A percentile compares a stretch with the other conserved stretches of the same genome.
These are phyloP conservation scores for Jamesozyma piceae DNA, from an alignment of 805 yeast genomes.

Conservation along the genomic window DNA sequence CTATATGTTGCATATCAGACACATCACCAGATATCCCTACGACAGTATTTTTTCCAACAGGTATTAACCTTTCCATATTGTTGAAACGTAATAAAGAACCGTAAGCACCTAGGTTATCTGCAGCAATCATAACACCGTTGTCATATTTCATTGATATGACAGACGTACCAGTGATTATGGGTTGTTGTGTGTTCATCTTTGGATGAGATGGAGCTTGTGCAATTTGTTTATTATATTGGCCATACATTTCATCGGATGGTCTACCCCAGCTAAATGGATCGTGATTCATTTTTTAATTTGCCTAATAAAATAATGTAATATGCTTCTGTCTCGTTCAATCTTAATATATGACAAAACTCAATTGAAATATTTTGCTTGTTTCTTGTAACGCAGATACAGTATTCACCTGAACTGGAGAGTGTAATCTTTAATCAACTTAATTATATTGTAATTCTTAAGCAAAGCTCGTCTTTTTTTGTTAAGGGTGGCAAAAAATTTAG, in stretches of 20 bases:
- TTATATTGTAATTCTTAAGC: too few relatives aligned
- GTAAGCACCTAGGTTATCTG: constrained; percentile 87
- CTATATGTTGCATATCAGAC: constrained; percentile 82
- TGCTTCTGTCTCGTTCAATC: not conserved
- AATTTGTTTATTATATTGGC: constrained; percentile 65
- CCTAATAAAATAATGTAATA: not conserved
- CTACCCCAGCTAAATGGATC: constrained; percentile 94
- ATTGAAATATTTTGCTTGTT: too few relatives aligned
- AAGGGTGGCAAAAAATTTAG: constrained; percentile 4
- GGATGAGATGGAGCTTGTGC: constrained; percentile 64
- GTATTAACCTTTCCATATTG: constrained; percentile 73
- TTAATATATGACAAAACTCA: too few relatives aligned
- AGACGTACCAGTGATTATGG: constrained; percentile 93
- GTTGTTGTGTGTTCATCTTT: constrained; percentile 80
- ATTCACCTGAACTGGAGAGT: too few relatives aligned
- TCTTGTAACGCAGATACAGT: too few relatives aligned
- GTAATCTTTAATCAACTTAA: too few relatives aligned
- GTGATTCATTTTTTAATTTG: constrained; percentile 65
- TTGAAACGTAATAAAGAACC: constrained; percentile 86
- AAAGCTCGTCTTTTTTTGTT: not conserved
- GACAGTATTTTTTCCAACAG: constrained; percentile 76
- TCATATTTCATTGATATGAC: constrained; percentile 85
- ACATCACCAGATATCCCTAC: constrained; percentile 94
- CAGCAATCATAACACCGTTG: constrained; percentile 88
- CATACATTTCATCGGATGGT: constrained; percentile 76